phyloP scores from a whole-genome alignment of 1,284 basidiomycete genomes.

The Phylloporus sp. region DNA sequence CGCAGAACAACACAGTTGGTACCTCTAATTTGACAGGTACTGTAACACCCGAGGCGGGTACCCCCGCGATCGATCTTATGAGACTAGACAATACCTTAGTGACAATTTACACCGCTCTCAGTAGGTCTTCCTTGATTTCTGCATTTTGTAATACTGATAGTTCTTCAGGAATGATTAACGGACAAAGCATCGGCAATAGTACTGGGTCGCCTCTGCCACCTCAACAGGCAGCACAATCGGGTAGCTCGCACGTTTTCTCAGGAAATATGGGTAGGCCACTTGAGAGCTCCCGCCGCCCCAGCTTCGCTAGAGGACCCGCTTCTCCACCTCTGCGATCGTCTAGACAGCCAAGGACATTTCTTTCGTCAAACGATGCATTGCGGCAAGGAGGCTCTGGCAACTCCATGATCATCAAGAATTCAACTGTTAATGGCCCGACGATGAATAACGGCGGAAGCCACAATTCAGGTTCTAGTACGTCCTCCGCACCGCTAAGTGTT shows the following conservation, averaged over 20 bases:
- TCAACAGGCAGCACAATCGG: constrained; percentile 1
- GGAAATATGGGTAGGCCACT: background rate
- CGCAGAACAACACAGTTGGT: too few relatives aligned
- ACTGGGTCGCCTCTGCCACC: too few relatives aligned
- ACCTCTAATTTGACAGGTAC: background rate
- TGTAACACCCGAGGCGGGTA: background rate
- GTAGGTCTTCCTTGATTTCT: too few relatives aligned
- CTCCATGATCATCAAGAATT: background rate
- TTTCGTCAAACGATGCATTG: background rate
- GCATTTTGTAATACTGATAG: too few relatives aligned
- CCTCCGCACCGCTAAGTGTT: background rate
- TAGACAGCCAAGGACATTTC: background rate
- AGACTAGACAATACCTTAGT: background rate
- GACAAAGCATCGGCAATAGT: too few relatives aligned
- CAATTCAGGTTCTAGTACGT: constrained; percentile 23
- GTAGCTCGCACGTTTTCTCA: background rate
- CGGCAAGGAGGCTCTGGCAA: background rate
- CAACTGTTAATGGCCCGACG: constrained; percentile 20
- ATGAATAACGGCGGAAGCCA: constrained; percentile 20
- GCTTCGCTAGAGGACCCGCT: constrained; percentile 14
- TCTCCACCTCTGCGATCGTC: constrained; percentile 18
- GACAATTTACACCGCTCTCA: constrained; percentile 4
- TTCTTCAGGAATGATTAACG: too few relatives aligned
- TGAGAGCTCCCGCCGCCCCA: background rate
- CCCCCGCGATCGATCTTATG: too few relatives aligned